Evolutionary conservation across 192 early-diverging fungal genomes (phyloP), one percentile per base, ranked within the genome.

Genomic region (Rhizophagus clarus): DNA sequence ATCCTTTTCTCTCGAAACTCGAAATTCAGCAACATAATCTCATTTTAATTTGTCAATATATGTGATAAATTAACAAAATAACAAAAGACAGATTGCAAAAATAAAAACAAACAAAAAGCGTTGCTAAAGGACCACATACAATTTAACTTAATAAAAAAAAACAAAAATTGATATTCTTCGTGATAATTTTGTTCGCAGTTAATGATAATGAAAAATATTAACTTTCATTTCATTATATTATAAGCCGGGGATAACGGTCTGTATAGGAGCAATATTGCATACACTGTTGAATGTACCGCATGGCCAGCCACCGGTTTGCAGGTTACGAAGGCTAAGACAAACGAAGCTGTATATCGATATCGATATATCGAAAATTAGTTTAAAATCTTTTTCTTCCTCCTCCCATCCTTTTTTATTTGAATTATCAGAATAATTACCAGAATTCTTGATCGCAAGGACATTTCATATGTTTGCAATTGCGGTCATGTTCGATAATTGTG

Each of bases 401-500:
- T 2, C 34, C 32, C 15, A 17, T 20, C 17, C 37, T 67, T 40
- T 69, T 69, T 69, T 69, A 17, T 40, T 40, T 69, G 66, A 67
- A 67, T 67, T 67, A 67, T 67, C 37, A 67, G 37, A 32, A 67
- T 69, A 69, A 69, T 42, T 69, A 69, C 67, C 67, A 69, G 67
- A 69, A 69, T 42, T 69, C 20, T 42, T 69, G 67, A 37, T 69
- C 67, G 6, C 67, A 69, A 37, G 14, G 67, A 69, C 67, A 69
- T 69, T 22, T 69, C 67, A 69, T 69, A 69, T 69, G 67, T 7
- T 69, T 69, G 15, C 67, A 69, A 0, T 22, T 69, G 29, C 34
- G 15, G 34, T 69, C 67, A 37, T 69, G 67, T 69, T 69, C 67
- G 67, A 69, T 69, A 69, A 69, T 69, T 69, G 67, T 69, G n/a